phyloP scores from a whole-genome alignment of 257 asterid genomes.

The Verbena officinalis region DNA sequence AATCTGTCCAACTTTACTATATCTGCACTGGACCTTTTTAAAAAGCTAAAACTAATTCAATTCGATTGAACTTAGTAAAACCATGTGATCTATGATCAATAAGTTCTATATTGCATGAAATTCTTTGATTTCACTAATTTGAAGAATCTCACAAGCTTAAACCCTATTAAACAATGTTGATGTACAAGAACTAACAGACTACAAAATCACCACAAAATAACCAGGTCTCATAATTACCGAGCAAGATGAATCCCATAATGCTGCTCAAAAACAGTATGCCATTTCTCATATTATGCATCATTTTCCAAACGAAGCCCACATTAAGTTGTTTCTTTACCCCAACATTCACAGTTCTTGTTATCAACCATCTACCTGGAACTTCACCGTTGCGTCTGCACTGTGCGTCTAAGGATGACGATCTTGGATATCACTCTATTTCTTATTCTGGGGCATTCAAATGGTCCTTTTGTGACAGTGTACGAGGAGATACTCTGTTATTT shows the following conservation, averaged over 20 bases:
- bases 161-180: neutral
- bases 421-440: neutral
- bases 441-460: neutral
- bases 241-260: neutral
- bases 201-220: neutral
- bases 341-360: neutral
- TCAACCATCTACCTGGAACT: neutral
- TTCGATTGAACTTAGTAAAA: neutral
- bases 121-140: neutral
- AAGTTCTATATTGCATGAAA: neutral
- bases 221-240: neutral
- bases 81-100: neutral
- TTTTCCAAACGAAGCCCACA: neutral
- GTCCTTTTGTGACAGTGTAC: neutral
- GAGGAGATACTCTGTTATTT: neutral
- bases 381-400: neutral
- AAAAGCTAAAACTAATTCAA: too few relatives aligned
- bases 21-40: too few relatives aligned
- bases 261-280: neutral
- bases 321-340: neutral
- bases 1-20: neutral
- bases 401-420: constrained; percentile 4
- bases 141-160: neutral
- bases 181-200: neutral
- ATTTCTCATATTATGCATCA: constrained; percentile 4